Conservation (phyloP, 805 yeast species). For the Barnettozyma sucrosica region DNA sequence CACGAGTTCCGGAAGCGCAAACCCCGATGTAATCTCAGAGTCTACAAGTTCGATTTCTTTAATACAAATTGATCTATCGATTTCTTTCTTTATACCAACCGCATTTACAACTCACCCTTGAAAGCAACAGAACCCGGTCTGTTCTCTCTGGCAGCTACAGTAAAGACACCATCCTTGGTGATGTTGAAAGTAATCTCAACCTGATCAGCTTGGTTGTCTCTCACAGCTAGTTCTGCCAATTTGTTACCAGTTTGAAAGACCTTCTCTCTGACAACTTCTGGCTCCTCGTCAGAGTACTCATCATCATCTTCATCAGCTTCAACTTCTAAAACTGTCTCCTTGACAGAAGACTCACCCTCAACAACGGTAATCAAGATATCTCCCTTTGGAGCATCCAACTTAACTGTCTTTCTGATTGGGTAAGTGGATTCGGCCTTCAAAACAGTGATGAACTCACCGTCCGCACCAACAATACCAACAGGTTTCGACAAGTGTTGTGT, state of each 20-base stretch:
- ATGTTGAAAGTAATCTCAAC: constrained; percentile 56
- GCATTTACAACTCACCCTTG: constrained; percentile 42
- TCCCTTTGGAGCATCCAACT: constrained; percentile 54
- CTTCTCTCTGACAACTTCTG: constrained; percentile 75
- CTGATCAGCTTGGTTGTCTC: constrained; percentile 60
- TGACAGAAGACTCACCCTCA: constrained; percentile 81
- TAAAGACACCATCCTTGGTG: constrained; percentile 55
- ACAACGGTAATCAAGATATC: constrained; percentile 64
- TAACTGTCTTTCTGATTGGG: constrained; percentile 77
- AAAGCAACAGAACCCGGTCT: constrained; percentile 51
- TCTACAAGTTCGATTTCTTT: background rate
- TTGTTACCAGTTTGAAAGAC: constrained; percentile 66
- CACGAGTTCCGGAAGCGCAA: too few relatives aligned
- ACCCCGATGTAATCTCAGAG: too few relatives aligned
- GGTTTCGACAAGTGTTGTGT: constrained; percentile 83
- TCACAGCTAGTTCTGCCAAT: constrained; percentile 73
- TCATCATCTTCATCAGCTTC: constrained; percentile 48
- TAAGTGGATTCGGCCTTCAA: constrained; percentile 80
- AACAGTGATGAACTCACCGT: constrained; percentile 67
- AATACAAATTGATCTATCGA: constrained; percentile 1
- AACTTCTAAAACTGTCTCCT: constrained; percentile 73
- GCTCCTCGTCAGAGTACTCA: constrained; percentile 74
- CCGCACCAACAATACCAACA: constrained; percentile 74
- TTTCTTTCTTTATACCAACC: background rate
- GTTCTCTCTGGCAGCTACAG: constrained; percentile 57